Percentiles rank a stretch among this genome's conserved stretches.
phyloP scores from a whole-genome alignment of 2,329 filamentous ascomycete species.

The Spiromastix sp. region DNA sequence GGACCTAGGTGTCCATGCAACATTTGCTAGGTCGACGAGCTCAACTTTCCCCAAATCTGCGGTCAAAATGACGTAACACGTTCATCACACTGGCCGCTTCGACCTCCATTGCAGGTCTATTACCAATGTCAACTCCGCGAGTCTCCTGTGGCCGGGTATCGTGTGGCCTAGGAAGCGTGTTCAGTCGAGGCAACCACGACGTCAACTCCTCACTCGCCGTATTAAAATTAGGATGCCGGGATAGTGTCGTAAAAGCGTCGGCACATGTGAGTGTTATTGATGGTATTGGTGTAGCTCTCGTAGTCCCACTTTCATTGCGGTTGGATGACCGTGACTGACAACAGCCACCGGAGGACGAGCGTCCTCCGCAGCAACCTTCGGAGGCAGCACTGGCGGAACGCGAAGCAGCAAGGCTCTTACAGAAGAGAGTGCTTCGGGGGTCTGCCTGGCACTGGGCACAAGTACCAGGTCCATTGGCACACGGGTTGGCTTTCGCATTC shows the following conservation, averaged over 20 bases:
- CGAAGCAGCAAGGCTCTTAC: constrained; percentile 64
- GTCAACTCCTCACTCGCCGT: constrained; percentile 62
- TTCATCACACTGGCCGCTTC: constrained; percentile 79
- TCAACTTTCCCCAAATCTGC: constrained; percentile 55
- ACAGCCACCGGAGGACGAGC: constrained; percentile 50
- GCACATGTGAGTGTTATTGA: constrained; percentile 59
- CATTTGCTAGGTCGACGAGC: too few relatives aligned
- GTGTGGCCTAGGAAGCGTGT: constrained; percentile 40
- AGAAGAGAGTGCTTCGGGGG: constrained; percentile 72
- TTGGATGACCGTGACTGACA: constrained; percentile 38
- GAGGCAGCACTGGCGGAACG: constrained; percentile 26
- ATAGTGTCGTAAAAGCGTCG: constrained; percentile 68
- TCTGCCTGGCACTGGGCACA: constrained; percentile 70
- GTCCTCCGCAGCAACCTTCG: constrained; percentile 49
- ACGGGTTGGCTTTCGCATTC: constrained; percentile 28
- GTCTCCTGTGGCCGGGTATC: constrained; percentile 21
- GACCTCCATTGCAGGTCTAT: constrained; percentile 57
- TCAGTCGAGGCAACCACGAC: constrained; percentile 66
- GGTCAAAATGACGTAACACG: constrained; percentile 71
- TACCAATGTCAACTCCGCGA: constrained; percentile 12
- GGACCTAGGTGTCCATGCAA: too few relatives aligned
- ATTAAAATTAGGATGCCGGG: constrained; percentile 66
- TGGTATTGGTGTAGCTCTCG: constrained; percentile 23
- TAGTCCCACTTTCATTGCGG: constrained; percentile 13
- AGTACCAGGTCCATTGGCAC: constrained; percentile 63